Base-by-base conservation (phyloP, 1,139 yeast species). In the Saccharomycopsis hybrid region DNA sequence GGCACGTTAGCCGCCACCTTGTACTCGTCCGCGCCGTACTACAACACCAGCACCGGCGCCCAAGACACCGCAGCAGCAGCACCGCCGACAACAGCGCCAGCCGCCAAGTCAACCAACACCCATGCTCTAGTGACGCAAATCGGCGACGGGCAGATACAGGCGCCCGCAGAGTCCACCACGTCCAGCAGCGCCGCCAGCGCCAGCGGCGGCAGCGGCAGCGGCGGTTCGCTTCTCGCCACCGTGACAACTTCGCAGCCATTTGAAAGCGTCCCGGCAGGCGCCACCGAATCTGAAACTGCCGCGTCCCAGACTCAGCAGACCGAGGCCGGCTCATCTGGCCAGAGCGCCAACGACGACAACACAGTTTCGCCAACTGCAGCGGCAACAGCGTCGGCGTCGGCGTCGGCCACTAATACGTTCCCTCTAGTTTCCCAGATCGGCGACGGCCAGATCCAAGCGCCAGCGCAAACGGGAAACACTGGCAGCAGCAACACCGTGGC, bases 361-460 rank as follows among this genome's bases (percentile, higher is more conserved):
- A 9, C 24, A 13, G 5, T 13, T 37, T 13, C 40, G 5, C 40
- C 40, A 37, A 9, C 24, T 18, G 32, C 35, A 37, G 5, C 24
- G 13, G 42, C 41, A 8, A n/a, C 43, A 8, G 46, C 18, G n/a
- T 5, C 24, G 13, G 42, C 41, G 9, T 25, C 43, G 8, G 46
- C 18, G n/a, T 31, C 28, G 25, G 7, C 43, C 8, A 47, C 51
- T 18, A 9, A 13, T n/a, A 44, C 51, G 8, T 47, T 30, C n/a
- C 35, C 36, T 28, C 38, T 48, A 27, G 51, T 50, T 4, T 42
- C 51, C n/a, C 53, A 50, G 32, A 50, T 50, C 27, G 32, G 41
- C 24, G 53, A 50, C 30, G 53, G 53, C 4, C 53, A 50, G 31
- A 48, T 50, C 31, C 53, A 50, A 39, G 48, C 43, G 9, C 47